Evolutionary conservation across 2,329 filamentous ascomycete genomes (phyloP), one percentile per base, ranked within the genome.

Genomic region (Arachnopeziza araneosa): DNA sequence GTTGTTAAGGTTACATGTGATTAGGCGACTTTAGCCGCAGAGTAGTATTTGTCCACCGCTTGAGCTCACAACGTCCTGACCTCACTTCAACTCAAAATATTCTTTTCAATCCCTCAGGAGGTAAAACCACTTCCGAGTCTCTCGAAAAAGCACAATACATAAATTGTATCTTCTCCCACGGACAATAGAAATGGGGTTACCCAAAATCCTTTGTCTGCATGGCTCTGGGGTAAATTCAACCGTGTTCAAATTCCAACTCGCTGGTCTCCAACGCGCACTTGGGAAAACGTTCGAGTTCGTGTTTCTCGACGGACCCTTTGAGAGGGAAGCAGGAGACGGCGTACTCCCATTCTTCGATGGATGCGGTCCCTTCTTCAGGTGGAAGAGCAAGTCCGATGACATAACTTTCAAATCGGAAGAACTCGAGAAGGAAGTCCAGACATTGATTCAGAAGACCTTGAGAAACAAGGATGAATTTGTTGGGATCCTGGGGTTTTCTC

Each of bases 401-500:
- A 54, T 26, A 12, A 52, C 24, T 22, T 52, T 14, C 50, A 52
- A 23, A 19, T 8, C n/a, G 19, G 36, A 44, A 44, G 36, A 44
- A 14, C 10, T 44, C 6, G 36, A 44, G 17, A 44, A 44, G 17
- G 36, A 44, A 44, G 12, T 14, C 10, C 12, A 44, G 17, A 14
- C 36, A 14, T 19, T 44, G 36, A 52, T 52, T 24, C 50, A 52
- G 22, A 36, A 24, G 21, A 85, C 36, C 5, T 5, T 44, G 36
- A 44, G 17, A 44, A 14, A 14, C 10, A 44, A 44, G 17, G 36
- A 44, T 0, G 74, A 77, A n/a, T 87, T 82, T 80, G 80, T 85
- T 17, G 85, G 75, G 0, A 60, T 88, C 14, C 67, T 88, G 54
- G 85, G 85, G 1, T 88, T 88, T 71, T 86, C 83, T 56, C 85